phyloP scores from a whole-genome alignment of 2,329 filamentous ascomycete species.

The Cladosporium colombiae region DNA sequence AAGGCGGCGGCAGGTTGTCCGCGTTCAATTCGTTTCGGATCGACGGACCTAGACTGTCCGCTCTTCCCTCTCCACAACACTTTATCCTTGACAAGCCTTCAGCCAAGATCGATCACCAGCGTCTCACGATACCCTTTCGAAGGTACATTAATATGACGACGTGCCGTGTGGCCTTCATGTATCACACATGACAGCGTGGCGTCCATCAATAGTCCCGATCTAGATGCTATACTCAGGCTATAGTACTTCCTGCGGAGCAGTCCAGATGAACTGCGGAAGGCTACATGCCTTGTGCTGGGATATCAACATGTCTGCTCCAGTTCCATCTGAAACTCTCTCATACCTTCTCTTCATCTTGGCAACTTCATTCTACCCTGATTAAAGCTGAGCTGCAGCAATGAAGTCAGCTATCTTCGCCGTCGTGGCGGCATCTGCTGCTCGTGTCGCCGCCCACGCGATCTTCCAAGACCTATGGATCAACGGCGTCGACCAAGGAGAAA shows the following conservation, averaged over 20 bases:
- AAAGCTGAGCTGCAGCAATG: background rate
- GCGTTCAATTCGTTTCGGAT: background rate
- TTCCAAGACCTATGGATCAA: slow-evolving; percentile 56
- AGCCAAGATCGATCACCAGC: background rate
- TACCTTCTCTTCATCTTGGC: background rate
- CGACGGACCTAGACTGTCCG: slow-evolving; percentile 2
- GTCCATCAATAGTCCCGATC: background rate
- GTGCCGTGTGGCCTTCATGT: background rate
- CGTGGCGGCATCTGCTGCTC: slow-evolving; percentile 9
- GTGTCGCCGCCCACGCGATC: slow-evolving; percentile 45
- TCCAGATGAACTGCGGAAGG: background rate
- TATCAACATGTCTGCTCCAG: background rate
- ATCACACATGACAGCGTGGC: background rate
- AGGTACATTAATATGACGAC: background rate
- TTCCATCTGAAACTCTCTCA: background rate
- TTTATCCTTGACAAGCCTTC: background rate
- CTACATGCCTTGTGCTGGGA: background rate
- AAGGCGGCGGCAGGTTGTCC: background rate
- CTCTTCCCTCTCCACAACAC: background rate
- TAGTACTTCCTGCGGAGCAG: background rate
- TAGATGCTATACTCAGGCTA: background rate
- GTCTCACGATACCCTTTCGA: background rate
- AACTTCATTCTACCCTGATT: background rate
- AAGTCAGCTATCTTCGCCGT: slow-evolving; percentile 15
- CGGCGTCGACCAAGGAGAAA: slow-evolving; percentile 45